These are phyloP conservation scores for Marasmius oreades DNA, from an alignment of 1,284 basidiomycete genomes.

Conservation along the genomic window DNA sequence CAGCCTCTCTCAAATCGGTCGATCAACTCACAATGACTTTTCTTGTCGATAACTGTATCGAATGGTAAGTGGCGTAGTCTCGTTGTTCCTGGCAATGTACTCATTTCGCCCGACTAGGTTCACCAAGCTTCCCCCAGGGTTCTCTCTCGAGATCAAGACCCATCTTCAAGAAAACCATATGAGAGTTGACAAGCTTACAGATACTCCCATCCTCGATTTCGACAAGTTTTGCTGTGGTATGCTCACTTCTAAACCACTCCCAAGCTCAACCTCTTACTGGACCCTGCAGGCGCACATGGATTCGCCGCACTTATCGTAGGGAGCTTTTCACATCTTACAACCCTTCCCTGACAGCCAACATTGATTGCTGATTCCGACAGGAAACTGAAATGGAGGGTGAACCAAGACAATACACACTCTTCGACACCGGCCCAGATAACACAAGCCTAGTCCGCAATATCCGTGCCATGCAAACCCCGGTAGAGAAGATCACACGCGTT, in stretches of 20 bases:
- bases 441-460: slow-evolving; percentile 69
- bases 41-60: slow-evolving; percentile 73
- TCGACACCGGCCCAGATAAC: slow-evolving; percentile 81
- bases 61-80: slow-evolving; percentile 49
- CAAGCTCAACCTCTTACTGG: background rate
- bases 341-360: background rate
- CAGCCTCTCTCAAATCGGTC: slow-evolving; percentile 30
- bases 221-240: slow-evolving; percentile 76
- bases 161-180: slow-evolving; percentile 52
- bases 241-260: slow-evolving; percentile 13
- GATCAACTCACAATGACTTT: slow-evolving; percentile 59
- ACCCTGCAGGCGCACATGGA: slow-evolving; percentile 67
- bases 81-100: background rate
- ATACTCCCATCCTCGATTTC: slow-evolving; percentile 66
- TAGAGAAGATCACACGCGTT: slow-evolving; percentile 56
- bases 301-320: slow-evolving; percentile 74
- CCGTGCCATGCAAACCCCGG: slow-evolving; percentile 52
- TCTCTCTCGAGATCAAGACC: slow-evolving; percentile 65
- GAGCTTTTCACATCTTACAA: slow-evolving; percentile 2
- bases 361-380: too few relatives aligned
- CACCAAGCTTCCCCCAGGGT: slow-evolving; percentile 73
- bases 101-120: slow-evolving; percentile 44
- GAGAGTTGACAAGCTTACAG: slow-evolving; percentile 46
- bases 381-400: slow-evolving; percentile 50
- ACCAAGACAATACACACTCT: slow-evolving; percentile 53